Conservation (phyloP, 2,329 filamentous ascomycete genomes). For the Fusarium concolor region DNA sequence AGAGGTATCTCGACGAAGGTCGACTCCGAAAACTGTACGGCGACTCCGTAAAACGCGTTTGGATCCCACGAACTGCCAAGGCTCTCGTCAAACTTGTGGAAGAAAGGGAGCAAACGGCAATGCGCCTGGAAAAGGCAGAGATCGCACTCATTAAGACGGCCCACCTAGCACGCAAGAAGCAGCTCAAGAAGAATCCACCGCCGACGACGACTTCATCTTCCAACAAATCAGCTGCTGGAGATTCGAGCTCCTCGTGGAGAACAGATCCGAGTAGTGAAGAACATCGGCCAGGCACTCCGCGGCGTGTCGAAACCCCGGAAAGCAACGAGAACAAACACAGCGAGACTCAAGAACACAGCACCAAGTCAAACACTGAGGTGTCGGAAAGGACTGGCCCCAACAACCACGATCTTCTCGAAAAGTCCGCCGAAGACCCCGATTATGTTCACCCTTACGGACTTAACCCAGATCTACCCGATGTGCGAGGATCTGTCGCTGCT, state of each 20-base stretch:
- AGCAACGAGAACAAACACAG: background rate
- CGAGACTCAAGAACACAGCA: conserved; percentile 6
- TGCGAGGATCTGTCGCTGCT: conserved; percentile 68
- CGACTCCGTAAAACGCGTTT: conserved; percentile 82
- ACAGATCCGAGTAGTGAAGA: conserved; percentile 26
- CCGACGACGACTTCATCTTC: conserved; percentile 20
- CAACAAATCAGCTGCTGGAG: conserved; percentile 15
- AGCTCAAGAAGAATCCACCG: conserved; percentile 16
- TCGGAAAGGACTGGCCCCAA: conserved; percentile 9
- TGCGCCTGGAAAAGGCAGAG: conserved; percentile 87
- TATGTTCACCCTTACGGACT: conserved; percentile 55
- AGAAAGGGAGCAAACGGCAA: conserved; percentile 81
- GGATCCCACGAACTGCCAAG: conserved; percentile 82
- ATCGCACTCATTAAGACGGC: conserved; percentile 84
- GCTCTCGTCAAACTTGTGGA: conserved; percentile 84
- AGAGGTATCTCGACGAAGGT: conserved; percentile 80
- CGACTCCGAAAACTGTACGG: conserved; percentile 85
- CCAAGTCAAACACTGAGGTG: conserved; percentile 32
- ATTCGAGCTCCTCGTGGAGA: conserved; percentile 27
- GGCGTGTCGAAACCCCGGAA: conserved; percentile 15
- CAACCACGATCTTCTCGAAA: conserved; percentile 31
- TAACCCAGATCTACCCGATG: conserved; percentile 51
- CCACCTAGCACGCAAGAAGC: conserved; percentile 76
- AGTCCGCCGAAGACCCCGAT: conserved; percentile 46
- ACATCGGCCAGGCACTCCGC: background rate